These are phyloP conservation scores for Gymnopus androsaceus DNA, from an alignment of 1,284 basidiomycete genomes.

Conservation along the genomic window DNA sequence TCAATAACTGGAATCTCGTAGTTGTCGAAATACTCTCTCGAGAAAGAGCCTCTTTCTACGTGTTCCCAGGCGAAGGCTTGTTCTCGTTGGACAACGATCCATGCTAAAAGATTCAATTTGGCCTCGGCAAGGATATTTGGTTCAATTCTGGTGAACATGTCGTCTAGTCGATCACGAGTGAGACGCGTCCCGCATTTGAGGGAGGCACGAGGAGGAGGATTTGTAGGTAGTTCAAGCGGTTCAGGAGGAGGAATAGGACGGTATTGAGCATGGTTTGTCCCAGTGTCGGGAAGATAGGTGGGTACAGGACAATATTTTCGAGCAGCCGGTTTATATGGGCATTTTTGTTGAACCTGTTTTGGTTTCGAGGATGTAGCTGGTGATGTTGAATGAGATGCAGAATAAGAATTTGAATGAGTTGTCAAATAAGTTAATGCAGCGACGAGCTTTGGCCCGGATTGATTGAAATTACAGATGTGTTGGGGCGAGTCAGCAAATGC, in stretches of 20 bases:
- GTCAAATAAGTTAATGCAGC: neutral
- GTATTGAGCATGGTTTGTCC: constrained; percentile 37
- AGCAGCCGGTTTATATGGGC: constrained; percentile 33
- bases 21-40: too few relatives aligned
- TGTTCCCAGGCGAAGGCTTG: constrained; percentile 29
- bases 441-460: neutral
- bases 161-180: constrained; percentile 19
- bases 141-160: constrained; percentile 19
- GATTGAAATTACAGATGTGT: neutral
- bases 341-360: constrained; percentile 27
- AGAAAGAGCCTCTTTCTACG: too few relatives aligned
- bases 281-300: too few relatives aligned
- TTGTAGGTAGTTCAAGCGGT: constrained; percentile 20
- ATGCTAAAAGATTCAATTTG: constrained; percentile 28
- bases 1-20: too few relatives aligned
- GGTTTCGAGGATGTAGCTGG: constrained; percentile 36
- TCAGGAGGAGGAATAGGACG: constrained; percentile 20
- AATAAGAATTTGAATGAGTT: constrained; percentile 24
- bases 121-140: constrained; percentile 16
- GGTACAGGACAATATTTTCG: constrained; percentile 33
- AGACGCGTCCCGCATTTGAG: constrained; percentile 16
- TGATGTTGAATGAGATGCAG: too few relatives aligned
- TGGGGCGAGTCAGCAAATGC: neutral
- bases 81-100: constrained; percentile 23
- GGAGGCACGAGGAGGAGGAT: constrained; percentile 18